Evolutionary conservation across 768 basidiomycete genomes (phyloP), one percentile per base, ranked within the genome.

Genomic region (Gautieria morchelliformis): DNA sequence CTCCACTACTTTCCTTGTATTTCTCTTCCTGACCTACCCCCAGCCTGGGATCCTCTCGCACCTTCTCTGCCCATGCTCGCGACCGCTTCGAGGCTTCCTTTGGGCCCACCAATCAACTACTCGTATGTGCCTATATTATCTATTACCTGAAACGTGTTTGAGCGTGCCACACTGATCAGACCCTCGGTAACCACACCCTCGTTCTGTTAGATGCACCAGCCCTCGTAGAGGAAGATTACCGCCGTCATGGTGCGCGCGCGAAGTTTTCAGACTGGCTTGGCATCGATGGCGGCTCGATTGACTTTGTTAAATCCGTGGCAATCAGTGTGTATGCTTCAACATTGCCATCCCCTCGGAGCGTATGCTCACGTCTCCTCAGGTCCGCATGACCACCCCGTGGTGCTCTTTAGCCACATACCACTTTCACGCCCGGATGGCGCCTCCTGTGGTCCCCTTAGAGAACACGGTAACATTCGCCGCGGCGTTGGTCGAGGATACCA

Each of bases 321-420:
- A 61, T 66, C 61, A 75, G 76, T 79, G 70, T 67, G 73, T 69
- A 49, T 68, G 66, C 20, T 65, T 68, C 0, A 67, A 66, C 45
- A 68, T 67, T 47, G 46, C 46, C 27, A 20, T 47, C 4, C 46
- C 12, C 27, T 3, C 22, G 2, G 22, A 30, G 12, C 46, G 15
- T 70, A 41, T 35, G 10, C 14, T 22, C 17, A 45, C 48, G 47
- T 51, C 73, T 72, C 67, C 44, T 54, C 60, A 74, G 74, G 65
- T 27, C 62, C 63, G 39, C 62, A 68, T 56, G 61, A 56, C 19
- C 70, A 76, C 37, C 85, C 87, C 0, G 69, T 79, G n/a, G 72
- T 94, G 20, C 72, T 95, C 30, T 80, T 96, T 58, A 85, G 81
- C 2, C 94, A 97, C 66, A 91, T 97, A 49, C 94, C 94, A n/a